Conservation (phyloP, 306 rosid genomes). For the Vigna hirtella region DNA sequence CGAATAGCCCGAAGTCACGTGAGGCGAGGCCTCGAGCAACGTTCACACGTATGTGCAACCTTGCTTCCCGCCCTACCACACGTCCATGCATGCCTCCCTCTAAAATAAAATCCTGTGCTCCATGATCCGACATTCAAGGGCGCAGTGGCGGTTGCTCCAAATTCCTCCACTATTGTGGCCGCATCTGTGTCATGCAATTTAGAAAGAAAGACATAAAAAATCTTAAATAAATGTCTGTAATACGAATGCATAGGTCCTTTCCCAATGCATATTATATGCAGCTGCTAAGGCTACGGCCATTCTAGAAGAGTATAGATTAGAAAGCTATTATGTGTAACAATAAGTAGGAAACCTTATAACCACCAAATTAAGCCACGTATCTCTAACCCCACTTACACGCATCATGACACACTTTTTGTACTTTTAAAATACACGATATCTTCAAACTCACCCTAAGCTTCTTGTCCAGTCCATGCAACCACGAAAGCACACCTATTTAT, state of each 20-base stretch:
- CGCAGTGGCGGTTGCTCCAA: background rate
- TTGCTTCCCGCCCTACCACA: slow-evolving; percentile 53
- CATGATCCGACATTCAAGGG: slow-evolving; percentile 36
- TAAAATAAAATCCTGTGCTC: background rate
- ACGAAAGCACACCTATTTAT: slow-evolving; percentile 47
- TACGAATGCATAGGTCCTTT: too few species aligned
- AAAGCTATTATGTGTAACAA: too few species aligned
- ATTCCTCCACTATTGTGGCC: too few species aligned
- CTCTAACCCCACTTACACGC: slow-evolving; percentile 27
- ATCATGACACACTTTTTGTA: background rate
- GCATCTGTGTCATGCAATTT: too few species aligned
- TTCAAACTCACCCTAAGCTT: slow-evolving; percentile 18
- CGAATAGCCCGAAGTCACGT: slow-evolving; percentile 19
- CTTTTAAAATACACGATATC: background rate
- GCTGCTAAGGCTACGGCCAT: too few species aligned
- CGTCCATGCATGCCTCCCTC: slow-evolving; percentile 31
- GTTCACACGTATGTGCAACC: slow-evolving; percentile 19
- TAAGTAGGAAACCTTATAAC: too few species aligned
- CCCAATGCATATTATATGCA: too few species aligned
- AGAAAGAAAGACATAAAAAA: too few species aligned
- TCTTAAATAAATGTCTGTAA: too few species aligned
- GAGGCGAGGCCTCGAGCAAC: slow-evolving; percentile 35
- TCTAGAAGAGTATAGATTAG: too few species aligned
- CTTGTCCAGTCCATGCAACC: slow-evolving; percentile 20
- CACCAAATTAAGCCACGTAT: slow-evolving; percentile 20